Evolutionary conservation across 371 early-diverging fungal species (phyloP).

Genomic region (Lichtheimia corymbifera): DNA sequence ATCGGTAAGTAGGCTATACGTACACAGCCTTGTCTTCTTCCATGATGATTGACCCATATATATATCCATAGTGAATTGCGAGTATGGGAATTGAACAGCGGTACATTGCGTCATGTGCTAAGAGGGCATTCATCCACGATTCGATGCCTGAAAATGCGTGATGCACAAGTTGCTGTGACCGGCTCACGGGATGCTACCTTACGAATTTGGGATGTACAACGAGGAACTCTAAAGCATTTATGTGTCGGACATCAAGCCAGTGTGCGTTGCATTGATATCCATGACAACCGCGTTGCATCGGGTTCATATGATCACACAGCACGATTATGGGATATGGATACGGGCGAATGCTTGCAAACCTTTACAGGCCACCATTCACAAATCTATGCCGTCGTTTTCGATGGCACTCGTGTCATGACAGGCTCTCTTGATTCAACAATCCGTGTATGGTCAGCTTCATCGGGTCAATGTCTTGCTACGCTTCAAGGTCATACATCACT

Average conservation of each 20-base stretch:
- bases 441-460: constrained; percentile 67
- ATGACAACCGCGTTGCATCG: constrained; percentile 74
- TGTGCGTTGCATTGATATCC: constrained; percentile 81
- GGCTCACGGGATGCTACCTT: constrained; percentile 89
- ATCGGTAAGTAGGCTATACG: constrained; percentile 72
- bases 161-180: constrained; percentile 69
- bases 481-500: constrained; percentile 81
- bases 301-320: constrained; percentile 91
- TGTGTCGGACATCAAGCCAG: constrained; percentile 76
- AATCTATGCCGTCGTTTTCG: constrained; percentile 67
- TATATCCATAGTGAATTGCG: constrained; percentile 64
- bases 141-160: constrained; percentile 75
- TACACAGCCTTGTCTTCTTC: no score
- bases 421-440: constrained; percentile 79
- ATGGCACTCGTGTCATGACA: constrained; percentile 64
- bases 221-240: constrained; percentile 58
- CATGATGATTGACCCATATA: constrained; percentile 6
- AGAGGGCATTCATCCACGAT: constrained; percentile 91
- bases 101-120: constrained; percentile 71
- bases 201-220: constrained; percentile 78
- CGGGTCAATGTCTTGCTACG: constrained; percentile 56
- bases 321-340: constrained; percentile 84
- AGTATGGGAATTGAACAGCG: constrained; percentile 86
- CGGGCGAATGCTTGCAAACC: constrained; percentile 65
- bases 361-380: constrained; percentile 69